These are phyloP conservation scores for Urtica urens DNA, from an alignment of 306 rosid species.

Conservation along the genomic window DNA sequence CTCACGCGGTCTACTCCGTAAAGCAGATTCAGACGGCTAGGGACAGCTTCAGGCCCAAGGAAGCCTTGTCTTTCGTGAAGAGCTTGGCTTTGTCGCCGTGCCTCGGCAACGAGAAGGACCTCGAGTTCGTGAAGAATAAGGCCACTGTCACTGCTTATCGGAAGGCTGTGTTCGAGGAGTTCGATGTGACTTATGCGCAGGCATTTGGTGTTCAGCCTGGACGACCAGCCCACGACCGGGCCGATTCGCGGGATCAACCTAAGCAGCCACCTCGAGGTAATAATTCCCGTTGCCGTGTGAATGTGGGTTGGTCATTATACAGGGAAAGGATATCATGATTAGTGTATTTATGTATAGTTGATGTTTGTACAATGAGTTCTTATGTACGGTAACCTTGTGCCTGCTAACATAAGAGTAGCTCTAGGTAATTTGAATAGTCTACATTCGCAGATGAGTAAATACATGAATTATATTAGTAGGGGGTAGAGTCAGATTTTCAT, in stretches of 20 bases:
- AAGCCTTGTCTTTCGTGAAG: constrained; percentile 54
- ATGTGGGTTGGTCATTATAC: too few species aligned
- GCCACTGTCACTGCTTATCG: constrained; percentile 51
- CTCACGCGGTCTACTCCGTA: constrained; percentile 56
- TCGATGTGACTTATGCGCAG: constrained; percentile 90
- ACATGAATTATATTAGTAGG: too few species aligned
- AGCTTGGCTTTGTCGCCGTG: constrained; percentile 54
- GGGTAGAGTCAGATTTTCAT: too few species aligned
- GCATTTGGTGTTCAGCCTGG: constrained; percentile 62
- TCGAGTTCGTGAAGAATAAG: constrained; percentile 43
- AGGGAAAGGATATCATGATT: too few species aligned
- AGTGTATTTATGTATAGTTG: too few species aligned
- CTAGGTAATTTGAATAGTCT: too few species aligned
- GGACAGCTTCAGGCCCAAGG: constrained; percentile 43
- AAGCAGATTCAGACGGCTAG: constrained; percentile 54
- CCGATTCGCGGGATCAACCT: constrained; percentile 21
- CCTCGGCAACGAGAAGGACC: constrained; percentile 34
- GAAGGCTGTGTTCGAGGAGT: constrained; percentile 67
- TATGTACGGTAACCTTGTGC: too few species aligned
- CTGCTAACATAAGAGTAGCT: too few species aligned
- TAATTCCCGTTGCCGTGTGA: constrained; percentile 10
- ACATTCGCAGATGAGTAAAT: too few species aligned
- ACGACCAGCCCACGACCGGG: constrained; percentile 34
- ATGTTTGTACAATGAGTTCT: too few species aligned
- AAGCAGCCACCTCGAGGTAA: constrained; percentile 67